Conservation (phyloP, 352 stramenopile genomes). For the Thraustochytrium sp. region DNA sequence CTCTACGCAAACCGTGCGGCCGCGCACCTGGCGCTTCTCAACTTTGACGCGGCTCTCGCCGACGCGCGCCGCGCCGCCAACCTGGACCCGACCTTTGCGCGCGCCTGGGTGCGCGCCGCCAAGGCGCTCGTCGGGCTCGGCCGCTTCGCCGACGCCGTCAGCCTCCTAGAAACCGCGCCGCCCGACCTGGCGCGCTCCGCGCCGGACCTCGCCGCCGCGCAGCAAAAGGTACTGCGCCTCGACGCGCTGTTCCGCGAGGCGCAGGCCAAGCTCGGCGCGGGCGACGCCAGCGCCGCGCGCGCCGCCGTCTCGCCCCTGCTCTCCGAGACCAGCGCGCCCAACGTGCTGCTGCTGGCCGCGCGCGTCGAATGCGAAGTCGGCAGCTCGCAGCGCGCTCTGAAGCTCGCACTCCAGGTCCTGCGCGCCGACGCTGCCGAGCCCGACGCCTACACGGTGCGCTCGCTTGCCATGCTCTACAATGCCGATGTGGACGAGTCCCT, state of each 20-base stretch:
- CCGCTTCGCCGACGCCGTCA: conserved; percentile 42
- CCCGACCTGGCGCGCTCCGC: not conserved
- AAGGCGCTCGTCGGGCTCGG: conserved; percentile 68
- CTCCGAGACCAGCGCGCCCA: conserved; percentile 17
- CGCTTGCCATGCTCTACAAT: conserved; percentile 50
- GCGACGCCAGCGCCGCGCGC: conserved; percentile 49
- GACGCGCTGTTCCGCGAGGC: not conserved
- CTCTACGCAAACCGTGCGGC: conserved; percentile 5
- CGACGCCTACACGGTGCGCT: conserved; percentile 48
- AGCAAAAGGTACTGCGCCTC: not conserved
- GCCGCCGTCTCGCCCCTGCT: conserved; percentile 42
- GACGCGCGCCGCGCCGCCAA: conserved; percentile 70
- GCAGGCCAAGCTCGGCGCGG: conserved; percentile 2
- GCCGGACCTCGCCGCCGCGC: not conserved
- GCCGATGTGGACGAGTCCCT: conserved; percentile 49
- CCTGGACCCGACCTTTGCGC: conserved; percentile 76
- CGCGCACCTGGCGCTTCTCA: not conserved
- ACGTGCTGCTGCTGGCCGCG: conserved; percentile 50
- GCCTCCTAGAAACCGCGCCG: not conserved
- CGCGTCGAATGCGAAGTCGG: conserved; percentile 52
- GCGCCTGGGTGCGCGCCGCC: conserved; percentile 76
- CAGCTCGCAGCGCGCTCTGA: conserved; percentile 47
- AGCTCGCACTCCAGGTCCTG: conserved; percentile 50
- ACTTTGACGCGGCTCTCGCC: conserved; percentile 56
- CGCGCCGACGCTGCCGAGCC: conserved; percentile 34